Evolutionary conservation across 2,329 filamentous ascomycete species (phyloP).

Genomic region (Grosmannia clavigera): DNA sequence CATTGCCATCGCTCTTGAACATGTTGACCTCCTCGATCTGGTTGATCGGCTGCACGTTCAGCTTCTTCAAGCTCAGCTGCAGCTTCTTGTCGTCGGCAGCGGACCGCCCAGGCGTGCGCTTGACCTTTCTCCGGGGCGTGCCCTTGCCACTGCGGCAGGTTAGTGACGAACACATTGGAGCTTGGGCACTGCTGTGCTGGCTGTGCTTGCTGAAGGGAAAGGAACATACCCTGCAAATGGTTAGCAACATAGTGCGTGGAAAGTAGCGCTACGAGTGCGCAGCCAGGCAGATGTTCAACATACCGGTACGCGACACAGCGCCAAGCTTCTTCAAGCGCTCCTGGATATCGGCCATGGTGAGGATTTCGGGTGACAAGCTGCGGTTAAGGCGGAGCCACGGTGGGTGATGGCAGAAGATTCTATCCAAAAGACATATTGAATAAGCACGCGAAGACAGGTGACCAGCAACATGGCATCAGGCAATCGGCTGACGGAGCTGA

Average conservation of each 20-base stretch:
- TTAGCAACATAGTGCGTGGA: constrained; percentile 9
- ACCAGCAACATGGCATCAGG: not conserved
- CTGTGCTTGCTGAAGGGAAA: not conserved
- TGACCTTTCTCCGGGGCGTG: constrained; percentile 93
- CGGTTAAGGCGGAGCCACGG: constrained; percentile 9
- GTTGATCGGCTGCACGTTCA: constrained; percentile 99
- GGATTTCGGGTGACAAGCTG: not conserved
- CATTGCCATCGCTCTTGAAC: constrained; percentile 99
- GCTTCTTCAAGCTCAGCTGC: constrained; percentile 93
- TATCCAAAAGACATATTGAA: not conserved
- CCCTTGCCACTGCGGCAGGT: constrained; percentile 66
- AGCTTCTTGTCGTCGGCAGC: constrained; percentile 99
- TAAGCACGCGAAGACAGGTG: not conserved
- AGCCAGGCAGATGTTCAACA: constrained; percentile 22
- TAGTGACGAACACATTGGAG: not conserved
- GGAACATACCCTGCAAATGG: constrained; percentile 18
- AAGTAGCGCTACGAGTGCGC: not conserved
- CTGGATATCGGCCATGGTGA: constrained; percentile 41
- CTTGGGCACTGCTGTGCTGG: not conserved
- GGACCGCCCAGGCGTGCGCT: constrained; percentile 89
- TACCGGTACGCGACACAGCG: constrained; percentile 52
- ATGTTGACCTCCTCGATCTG: constrained; percentile 99
- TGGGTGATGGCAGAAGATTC: not conserved
- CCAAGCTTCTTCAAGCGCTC: constrained; percentile 49
- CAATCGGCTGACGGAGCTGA: not conserved